A percentile compares a stretch with the other conserved stretches of the same genome.
phyloP scores from a whole-genome alignment of 176 grass and related monocot species.

The bread wheat (Triticum aestivum) region IWGSC_CS_RefSeq_v2.1 NC_057798.1:80372779-80373278 shows the following conservation, averaged over 20 bases:
- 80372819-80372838: constrained; percentile 57
- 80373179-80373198: constrained; percentile 66
- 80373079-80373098: constrained; percentile 80
- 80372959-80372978: constrained; percentile 59
- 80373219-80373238: constrained; percentile 78
- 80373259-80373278: not conserved
- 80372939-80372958: constrained; percentile 56
- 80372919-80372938: constrained; percentile 77
- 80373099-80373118: constrained; percentile 77
- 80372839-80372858: constrained; percentile 81
- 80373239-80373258: constrained; percentile 68
- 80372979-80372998: constrained; percentile 47
- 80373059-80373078: constrained; percentile 72
- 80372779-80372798: constrained; percentile 60
- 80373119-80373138: constrained; percentile 58
- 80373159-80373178: constrained; percentile 89
- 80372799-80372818: constrained; percentile 63
- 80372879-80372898: constrained; percentile 69
- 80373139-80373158: constrained; percentile 85
- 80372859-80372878: constrained; percentile 62
- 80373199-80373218: constrained; percentile 78
- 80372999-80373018: constrained; percentile 74
- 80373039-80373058: constrained; percentile 61
- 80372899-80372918: constrained; percentile 76
- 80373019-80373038: constrained; percentile 82